Percentiles rank a stretch among this genome's conserved stretches.
phyloP scores from a whole-genome alignment of 1,284 basidiomycete species.

The Apiotrichum akiyoshidainum region DNA sequence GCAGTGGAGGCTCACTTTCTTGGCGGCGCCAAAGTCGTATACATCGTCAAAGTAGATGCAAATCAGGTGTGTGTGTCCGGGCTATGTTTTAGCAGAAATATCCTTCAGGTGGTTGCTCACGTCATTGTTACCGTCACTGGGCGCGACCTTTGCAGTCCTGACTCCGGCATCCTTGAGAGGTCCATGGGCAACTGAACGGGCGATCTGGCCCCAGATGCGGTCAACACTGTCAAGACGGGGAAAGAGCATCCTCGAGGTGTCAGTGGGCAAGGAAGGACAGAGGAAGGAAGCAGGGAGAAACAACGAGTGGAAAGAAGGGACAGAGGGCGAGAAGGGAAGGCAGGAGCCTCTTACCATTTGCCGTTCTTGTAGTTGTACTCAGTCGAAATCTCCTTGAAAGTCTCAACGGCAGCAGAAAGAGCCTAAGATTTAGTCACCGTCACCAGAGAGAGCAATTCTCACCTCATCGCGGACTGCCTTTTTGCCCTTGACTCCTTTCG shows the following conservation, averaged over 20 bases:
- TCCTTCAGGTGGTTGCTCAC: background rate
- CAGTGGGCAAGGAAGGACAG: too few species aligned
- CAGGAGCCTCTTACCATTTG: slow-evolving; percentile 33
- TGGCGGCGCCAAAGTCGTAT: slow-evolving; percentile 24
- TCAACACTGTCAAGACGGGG: slow-evolving; percentile 28
- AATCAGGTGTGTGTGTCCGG: slow-evolving; percentile 26
- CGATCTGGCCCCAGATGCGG: slow-evolving; percentile 28
- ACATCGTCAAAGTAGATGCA: slow-evolving; percentile 36
- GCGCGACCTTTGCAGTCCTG: slow-evolving; percentile 30
- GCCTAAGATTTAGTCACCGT: slow-evolving; percentile 12
- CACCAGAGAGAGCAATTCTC: background rate
- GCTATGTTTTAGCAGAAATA: slow-evolving; percentile 1
- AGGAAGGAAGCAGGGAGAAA: too few species aligned
- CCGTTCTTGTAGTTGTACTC: slow-evolving; percentile 25
- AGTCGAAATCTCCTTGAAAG: slow-evolving; percentile 26
- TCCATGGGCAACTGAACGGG: slow-evolving; percentile 31
- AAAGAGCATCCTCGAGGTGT: slow-evolving; percentile 26
- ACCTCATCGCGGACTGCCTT: slow-evolving; percentile 32
- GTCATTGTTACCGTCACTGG: background rate
- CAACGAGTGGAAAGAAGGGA: too few species aligned
- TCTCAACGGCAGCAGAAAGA: slow-evolving; percentile 14
- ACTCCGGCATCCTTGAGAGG: slow-evolving; percentile 33
- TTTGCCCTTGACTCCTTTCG: slow-evolving; percentile 35
- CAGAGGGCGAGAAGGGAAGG: background rate
- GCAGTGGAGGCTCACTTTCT: slow-evolving; percentile 20